These are phyloP conservation scores for Solanum chaucha DNA, from an alignment of 257 asterid species.

Conservation along the genomic window DNA sequence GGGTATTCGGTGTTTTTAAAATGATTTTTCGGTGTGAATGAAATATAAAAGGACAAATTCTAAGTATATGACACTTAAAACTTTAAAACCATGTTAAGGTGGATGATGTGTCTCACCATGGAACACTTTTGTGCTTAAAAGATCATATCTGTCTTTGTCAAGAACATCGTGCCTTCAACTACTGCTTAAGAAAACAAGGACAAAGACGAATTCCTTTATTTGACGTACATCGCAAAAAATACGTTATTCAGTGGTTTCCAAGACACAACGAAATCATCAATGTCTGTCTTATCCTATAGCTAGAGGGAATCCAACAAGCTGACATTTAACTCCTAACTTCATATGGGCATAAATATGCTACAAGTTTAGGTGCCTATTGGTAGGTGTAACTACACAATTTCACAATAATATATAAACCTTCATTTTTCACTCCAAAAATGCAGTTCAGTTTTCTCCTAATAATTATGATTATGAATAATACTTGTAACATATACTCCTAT, in stretches of 20 bases:
- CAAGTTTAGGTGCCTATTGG: background rate
- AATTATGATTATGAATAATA: background rate
- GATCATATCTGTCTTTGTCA: background rate
- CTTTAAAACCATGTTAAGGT: background rate
- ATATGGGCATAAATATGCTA: background rate
- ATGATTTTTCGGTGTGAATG: no score
- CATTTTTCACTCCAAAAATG: background rate
- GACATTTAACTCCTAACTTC: background rate
- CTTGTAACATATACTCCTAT: background rate
- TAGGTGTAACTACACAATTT: background rate
- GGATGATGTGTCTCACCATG: background rate
- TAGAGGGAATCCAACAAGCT: background rate
- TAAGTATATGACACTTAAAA: no score
- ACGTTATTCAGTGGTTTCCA: background rate
- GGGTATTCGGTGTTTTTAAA: no score
- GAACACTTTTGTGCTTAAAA: background rate
- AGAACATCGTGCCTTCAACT: background rate
- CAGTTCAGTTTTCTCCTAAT: background rate
- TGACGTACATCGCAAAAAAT: no score
- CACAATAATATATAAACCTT: background rate
- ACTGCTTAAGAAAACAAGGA: no score
- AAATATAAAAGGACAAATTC: no score
- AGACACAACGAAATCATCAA: background rate
- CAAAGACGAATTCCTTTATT: no score
- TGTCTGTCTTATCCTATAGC: background rate